Evolutionary conservation across 305 asterid species (phyloP).

Genomic region (Rubia occidens): DNA sequence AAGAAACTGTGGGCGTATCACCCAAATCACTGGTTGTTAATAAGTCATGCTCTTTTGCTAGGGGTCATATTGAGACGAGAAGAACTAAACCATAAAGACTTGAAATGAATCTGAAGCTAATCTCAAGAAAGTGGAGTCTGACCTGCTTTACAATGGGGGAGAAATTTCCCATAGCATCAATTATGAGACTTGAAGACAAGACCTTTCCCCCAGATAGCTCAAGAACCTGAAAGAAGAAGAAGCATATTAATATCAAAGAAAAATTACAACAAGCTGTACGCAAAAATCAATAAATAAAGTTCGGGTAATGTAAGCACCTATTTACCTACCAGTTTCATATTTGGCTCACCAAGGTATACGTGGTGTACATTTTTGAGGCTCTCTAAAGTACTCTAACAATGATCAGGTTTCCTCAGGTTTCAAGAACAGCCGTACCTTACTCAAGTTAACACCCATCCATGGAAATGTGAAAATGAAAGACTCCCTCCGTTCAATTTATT

Average conservation of each 20-base stretch:
- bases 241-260: neutral
- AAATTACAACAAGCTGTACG: neutral
- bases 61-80: neutral
- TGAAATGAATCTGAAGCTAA: neutral
- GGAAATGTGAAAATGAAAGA: neutral
- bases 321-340: neutral
- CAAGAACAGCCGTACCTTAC: neutral
- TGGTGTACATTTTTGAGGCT: neutral
- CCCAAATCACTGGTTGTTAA: neutral
- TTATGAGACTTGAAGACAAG: constrained; percentile 57
- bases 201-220: constrained; percentile 63
- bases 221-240: constrained; percentile 41
- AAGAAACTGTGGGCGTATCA: neutral
- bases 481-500: too few relatives aligned
- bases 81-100: neutral
- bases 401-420: neutral
- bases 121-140: constrained; percentile 17
- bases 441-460: neutral
- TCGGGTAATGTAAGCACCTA: neutral
- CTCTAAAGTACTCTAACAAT: neutral
- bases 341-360: neutral
- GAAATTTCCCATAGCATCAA: constrained; percentile 98
- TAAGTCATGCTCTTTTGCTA: neutral
- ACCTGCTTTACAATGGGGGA: constrained; percentile 94
- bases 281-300: neutral